phyloP scores from a whole-genome alignment of 2,329 filamentous ascomycete species.

The Ophiostoma piceae region DNA sequence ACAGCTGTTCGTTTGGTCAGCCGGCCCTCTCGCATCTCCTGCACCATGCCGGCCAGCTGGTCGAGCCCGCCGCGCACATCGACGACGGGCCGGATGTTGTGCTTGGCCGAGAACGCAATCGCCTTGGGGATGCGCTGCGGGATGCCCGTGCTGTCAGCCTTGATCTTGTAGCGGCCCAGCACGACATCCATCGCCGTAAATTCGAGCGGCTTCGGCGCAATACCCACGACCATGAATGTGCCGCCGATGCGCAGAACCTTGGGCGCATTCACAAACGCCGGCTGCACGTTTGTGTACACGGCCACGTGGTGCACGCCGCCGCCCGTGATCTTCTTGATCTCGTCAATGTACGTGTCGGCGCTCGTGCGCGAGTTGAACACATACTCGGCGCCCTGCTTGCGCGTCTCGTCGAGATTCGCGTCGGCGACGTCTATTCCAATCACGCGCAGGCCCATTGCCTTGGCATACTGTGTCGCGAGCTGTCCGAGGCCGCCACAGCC shows the following conservation, averaged over 20 bases:
- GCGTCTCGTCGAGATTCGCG: constrained; percentile 37
- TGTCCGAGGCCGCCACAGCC: constrained; percentile 43
- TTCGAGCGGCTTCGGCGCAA: constrained; percentile 36
- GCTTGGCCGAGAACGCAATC: constrained; percentile 40
- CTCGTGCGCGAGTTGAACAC: constrained; percentile 41
- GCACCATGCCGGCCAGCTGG: constrained; percentile 37
- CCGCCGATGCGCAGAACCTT: constrained; percentile 37
- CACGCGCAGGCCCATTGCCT: constrained; percentile 41
- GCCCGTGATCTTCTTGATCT: constrained; percentile 40
- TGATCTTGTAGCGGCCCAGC: constrained; percentile 39
- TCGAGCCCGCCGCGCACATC: constrained; percentile 38
- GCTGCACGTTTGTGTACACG: constrained; percentile 38
- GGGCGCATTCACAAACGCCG: constrained; percentile 37
- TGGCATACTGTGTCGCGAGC: constrained; percentile 42
- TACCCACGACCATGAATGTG: constrained; percentile 41
- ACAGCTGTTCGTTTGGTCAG: constrained; percentile 21
- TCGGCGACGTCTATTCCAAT: constrained; percentile 43
- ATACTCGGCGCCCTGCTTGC: constrained; percentile 38
- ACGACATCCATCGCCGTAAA: constrained; percentile 39
- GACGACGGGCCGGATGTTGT: constrained; percentile 39
- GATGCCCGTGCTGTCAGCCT: constrained; percentile 40
- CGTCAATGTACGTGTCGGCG: constrained; percentile 34
- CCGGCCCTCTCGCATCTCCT: constrained; percentile 35
- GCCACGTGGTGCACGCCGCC: constrained; percentile 40
- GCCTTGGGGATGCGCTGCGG: constrained; percentile 41